Percentiles rank a stretch among this genome's conserved stretches.
Evolutionary conservation across 2,329 filamentous ascomycete genomes (phyloP).

Genomic region (Fusarium tuaranense): DNA sequence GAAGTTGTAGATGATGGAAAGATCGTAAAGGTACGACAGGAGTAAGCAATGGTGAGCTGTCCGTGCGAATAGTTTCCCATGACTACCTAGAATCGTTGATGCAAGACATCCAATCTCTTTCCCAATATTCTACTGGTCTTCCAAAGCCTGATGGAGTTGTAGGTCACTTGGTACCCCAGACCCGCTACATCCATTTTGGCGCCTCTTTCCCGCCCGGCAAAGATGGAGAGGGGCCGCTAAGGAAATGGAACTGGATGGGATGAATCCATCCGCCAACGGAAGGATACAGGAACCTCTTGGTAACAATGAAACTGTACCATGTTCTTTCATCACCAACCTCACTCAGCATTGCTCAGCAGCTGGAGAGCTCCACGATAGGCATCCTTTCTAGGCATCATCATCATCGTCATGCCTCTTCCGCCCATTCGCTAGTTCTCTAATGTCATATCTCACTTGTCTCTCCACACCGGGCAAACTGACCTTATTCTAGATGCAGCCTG

Average conservation of each 20-base stretch:
- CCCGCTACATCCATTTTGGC: neutral
- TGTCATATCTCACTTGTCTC: neutral
- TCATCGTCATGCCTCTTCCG: neutral
- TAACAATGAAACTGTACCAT: neutral
- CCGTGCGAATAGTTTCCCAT: neutral
- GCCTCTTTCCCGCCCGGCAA: neutral
- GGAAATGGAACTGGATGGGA: neutral
- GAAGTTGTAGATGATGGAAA: neutral
- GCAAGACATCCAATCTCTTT: neutral
- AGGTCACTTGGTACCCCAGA: conserved; percentile 1
- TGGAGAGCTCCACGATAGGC: neutral
- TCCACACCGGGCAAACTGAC: neutral
- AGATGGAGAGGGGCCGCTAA: neutral
- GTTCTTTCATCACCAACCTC: neutral
- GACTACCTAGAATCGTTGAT: neutral
- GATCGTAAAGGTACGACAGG: neutral
- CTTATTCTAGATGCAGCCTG: neutral
- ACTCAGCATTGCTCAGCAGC: neutral
- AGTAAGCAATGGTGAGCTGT: neutral
- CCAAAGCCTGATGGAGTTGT: neutral
- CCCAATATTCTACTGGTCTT: neutral
- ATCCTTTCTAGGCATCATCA: neutral
- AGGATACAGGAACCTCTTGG: neutral
- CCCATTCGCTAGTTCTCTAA: neutral
- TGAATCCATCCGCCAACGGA: neutral